These are phyloP conservation scores for Kwoniella pini DNA, from an alignment of 768 basidiomycete genomes.

Conservation along the genomic window DNA sequence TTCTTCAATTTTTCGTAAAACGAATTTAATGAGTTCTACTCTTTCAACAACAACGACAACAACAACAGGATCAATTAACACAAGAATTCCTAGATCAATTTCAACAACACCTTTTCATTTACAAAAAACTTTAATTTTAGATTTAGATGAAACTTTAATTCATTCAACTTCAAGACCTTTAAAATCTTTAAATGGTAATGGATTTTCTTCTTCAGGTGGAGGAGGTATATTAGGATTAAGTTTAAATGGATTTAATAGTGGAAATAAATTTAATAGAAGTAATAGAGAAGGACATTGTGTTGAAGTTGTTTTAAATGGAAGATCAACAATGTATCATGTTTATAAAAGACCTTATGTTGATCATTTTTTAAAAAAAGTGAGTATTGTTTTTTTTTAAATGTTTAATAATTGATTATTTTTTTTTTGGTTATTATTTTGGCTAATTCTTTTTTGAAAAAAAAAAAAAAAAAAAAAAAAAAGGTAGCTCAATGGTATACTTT, in stretches of 20 bases:
- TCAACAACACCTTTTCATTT: slow-evolving; percentile 66
- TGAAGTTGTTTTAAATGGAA: slow-evolving; percentile 84
- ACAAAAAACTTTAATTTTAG: slow-evolving; percentile 93
- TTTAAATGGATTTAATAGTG: slow-evolving; percentile 44
- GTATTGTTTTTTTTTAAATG: slow-evolving; percentile 10
- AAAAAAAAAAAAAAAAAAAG: slow-evolving; percentile 56
- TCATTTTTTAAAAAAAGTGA: slow-evolving; percentile 83
- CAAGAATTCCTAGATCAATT: slow-evolving; percentile 3
- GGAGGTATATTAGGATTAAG: slow-evolving; percentile 51
- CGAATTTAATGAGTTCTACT: too few species aligned
- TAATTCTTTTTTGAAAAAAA: neutral
- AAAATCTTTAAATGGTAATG: slow-evolving; percentile 44
- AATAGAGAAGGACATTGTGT: slow-evolving; percentile 76
- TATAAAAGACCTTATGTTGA: slow-evolving; percentile 98
- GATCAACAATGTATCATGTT: slow-evolving; percentile 91
- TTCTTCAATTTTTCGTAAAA: slow-evolving; percentile 16
- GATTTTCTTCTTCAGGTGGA: slow-evolving; percentile 55
- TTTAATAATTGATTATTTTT: neutral
- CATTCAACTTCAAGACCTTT: slow-evolving; percentile 84
- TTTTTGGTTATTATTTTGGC: neutral
- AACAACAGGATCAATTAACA: too few species aligned
- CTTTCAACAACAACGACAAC: too few species aligned
- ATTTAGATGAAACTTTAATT: slow-evolving; percentile 97
- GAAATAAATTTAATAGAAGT: slow-evolving; percentile 1
- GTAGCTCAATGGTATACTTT: slow-evolving; percentile 98